phyloP scores from a whole-genome alignment of 2,329 filamentous ascomycete species.

The Blumeriella jaapii region DNA sequence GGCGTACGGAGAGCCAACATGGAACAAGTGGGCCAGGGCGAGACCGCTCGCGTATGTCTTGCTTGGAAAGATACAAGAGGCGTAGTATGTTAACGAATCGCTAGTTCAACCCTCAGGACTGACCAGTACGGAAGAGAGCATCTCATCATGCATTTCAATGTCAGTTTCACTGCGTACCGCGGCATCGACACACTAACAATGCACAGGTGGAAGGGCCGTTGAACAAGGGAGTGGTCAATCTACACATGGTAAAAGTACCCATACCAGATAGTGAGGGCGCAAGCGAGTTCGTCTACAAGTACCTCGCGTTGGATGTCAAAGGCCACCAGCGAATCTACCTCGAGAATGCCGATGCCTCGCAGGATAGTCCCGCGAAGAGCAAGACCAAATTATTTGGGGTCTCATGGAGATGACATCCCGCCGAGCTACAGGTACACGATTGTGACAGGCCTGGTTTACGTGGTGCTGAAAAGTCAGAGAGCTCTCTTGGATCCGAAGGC shows the following conservation, averaged over 20 bases:
- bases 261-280: conserved; percentile 55
- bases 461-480: too few relatives aligned
- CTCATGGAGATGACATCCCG: conserved; percentile 17
- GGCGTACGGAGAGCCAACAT: conserved; percentile 71
- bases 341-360: conserved; percentile 41
- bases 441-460: too few relatives aligned
- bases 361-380: conserved; percentile 19
- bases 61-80: too few relatives aligned
- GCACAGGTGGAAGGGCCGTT: conserved; percentile 62
- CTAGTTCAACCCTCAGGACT: conserved; percentile 52
- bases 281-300: conserved; percentile 69
- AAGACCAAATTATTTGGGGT: conserved; percentile 27
- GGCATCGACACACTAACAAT: conserved; percentile 19
- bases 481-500: too few relatives aligned
- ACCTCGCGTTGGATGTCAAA: conserved; percentile 69
- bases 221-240: conserved; percentile 59
- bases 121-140: conserved; percentile 71
- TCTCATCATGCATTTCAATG: conserved; percentile 74
- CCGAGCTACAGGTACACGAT: too few relatives aligned
- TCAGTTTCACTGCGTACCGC: conserved; percentile 29
- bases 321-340: conserved; percentile 56
- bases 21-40: conserved; percentile 67
- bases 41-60: conserved; percentile 46
- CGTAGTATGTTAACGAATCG: conserved; percentile 25
- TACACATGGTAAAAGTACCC: conserved; percentile 68